phyloP scores from a whole-genome alignment of 768 basidiomycete species.

The Pleurotus tuber-regium region DNA sequence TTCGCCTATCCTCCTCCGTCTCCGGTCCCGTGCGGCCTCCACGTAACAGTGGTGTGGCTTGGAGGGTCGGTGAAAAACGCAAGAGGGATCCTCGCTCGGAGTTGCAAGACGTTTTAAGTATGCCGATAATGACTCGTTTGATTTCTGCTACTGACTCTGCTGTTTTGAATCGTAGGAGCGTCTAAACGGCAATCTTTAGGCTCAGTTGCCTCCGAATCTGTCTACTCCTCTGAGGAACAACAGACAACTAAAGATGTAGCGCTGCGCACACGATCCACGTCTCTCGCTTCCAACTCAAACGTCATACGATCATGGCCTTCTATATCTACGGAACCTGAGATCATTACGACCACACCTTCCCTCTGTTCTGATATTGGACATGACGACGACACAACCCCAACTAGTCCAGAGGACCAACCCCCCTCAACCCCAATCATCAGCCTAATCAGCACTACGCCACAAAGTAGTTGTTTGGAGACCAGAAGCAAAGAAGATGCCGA shows the following conservation, averaged over 20 bases:
- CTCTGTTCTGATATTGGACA: conserved; percentile 66
- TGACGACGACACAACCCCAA: conserved; percentile 44
- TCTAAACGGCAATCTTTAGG: conserved; percentile 36
- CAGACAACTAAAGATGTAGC: background rate
- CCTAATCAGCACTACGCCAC: background rate
- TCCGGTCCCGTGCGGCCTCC: conserved; percentile 4
- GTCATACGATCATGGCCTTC: conserved; percentile 17
- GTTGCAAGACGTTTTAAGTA: conserved; percentile 30
- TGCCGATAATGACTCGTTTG: conserved; percentile 16
- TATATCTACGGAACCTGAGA: conserved; percentile 29
- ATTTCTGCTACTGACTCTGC: background rate
- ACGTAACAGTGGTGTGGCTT: conserved; percentile 8
- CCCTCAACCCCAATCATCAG: conserved; percentile 49
- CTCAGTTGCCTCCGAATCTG: conserved; percentile 26
- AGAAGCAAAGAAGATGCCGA: background rate
- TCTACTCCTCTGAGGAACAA: conserved; percentile 16
- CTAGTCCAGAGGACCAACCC: conserved; percentile 45
- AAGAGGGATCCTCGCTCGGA: conserved; percentile 32
- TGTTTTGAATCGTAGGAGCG: conserved; percentile 15
- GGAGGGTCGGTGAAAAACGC: conserved; percentile 28
- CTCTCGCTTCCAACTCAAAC: background rate
- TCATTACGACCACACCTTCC: conserved; percentile 53
- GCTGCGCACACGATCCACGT: background rate
- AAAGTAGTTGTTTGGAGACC: background rate
- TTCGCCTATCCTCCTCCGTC: conserved; percentile 2